These are phyloP conservation scores for Penicillium cosmopolitanum DNA, from an alignment of 495 filamentous ascomycete species.

Conservation along the genomic window DNA sequence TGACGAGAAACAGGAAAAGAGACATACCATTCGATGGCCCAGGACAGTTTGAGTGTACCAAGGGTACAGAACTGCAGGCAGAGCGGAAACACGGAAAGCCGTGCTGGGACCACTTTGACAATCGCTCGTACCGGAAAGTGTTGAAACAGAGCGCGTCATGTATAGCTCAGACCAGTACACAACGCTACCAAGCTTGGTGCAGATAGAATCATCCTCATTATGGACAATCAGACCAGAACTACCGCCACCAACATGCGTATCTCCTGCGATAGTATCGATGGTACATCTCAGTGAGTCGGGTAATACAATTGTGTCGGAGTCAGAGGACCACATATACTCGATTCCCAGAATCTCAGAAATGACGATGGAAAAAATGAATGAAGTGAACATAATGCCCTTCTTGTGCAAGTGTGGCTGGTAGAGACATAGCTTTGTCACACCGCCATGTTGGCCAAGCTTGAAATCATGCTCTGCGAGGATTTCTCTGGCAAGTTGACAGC, in stretches of 20 bases:
- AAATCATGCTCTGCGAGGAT: constrained; percentile 27
- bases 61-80: constrained; percentile 31
- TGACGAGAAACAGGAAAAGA: neutral
- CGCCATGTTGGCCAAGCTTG: constrained; percentile 16
- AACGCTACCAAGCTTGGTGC: constrained; percentile 32
- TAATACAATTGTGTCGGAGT: constrained; percentile 38
- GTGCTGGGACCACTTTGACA: constrained; percentile 39
- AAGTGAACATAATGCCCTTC: constrained; percentile 40
- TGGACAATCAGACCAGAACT: constrained; percentile 36
- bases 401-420: constrained; percentile 40
- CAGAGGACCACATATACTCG: constrained; percentile 40
- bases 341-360: constrained; percentile 34
- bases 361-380: constrained; percentile 38
- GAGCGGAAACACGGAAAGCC: constrained; percentile 32
- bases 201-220: constrained; percentile 31
- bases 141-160: constrained; percentile 30
- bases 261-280: constrained; percentile 34
- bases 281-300: constrained; percentile 31
- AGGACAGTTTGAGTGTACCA: constrained; percentile 38
- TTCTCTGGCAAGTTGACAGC: constrained; percentile 30
- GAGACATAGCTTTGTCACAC: constrained; percentile 29
- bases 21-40: constrained; percentile 31
- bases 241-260: constrained; percentile 32
- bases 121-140: constrained; percentile 33
- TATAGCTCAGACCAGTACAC: constrained; percentile 41